Conservation (phyloP, 768 basidiomycete species). For the Boletus sp. region DNA sequence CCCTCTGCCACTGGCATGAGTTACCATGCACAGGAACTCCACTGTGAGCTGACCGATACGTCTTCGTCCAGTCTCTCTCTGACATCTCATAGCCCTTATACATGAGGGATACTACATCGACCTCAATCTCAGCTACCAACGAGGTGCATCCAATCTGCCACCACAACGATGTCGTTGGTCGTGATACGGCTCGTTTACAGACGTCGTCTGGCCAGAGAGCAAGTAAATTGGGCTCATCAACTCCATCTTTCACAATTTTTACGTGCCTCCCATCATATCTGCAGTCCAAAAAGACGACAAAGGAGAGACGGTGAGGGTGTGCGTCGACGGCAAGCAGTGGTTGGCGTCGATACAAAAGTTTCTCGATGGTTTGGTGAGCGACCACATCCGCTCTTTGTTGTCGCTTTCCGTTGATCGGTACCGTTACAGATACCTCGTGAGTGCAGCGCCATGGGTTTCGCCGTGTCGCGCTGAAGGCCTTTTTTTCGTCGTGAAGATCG, state of each 20-base stretch:
- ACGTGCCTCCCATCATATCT: constrained; percentile 53
- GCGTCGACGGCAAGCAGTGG: constrained; percentile 56
- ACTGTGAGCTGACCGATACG: constrained; percentile 37
- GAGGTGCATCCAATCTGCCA: constrained; percentile 44
- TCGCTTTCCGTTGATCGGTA: constrained; percentile 6
- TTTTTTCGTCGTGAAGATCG: constrained; percentile 43
- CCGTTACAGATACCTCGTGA: constrained; percentile 52
- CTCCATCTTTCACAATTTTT: constrained; percentile 53
- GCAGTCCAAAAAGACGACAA: constrained; percentile 41
- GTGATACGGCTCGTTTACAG: constrained; percentile 33
- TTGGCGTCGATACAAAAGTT: constrained; percentile 48
- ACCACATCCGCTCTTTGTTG: neutral
- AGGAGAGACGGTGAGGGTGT: constrained; percentile 40
- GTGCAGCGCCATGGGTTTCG: constrained; percentile 20
- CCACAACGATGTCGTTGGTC: neutral
- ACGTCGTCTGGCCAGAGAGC: constrained; percentile 72
- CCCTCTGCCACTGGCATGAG: constrained; percentile 41
- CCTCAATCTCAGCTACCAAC: constrained; percentile 68
- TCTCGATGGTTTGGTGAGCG: constrained; percentile 43
- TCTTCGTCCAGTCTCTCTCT: neutral
- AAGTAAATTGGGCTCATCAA: constrained; percentile 61
- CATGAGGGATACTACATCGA: constrained; percentile 72
- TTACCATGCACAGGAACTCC: constrained; percentile 45
- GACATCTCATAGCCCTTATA: constrained; percentile 47
- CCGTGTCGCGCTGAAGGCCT: constrained; percentile 7